Base-by-base conservation (phyloP, 495 filamentous ascomycete genomes). In the Daldinia decipiens region DNA sequence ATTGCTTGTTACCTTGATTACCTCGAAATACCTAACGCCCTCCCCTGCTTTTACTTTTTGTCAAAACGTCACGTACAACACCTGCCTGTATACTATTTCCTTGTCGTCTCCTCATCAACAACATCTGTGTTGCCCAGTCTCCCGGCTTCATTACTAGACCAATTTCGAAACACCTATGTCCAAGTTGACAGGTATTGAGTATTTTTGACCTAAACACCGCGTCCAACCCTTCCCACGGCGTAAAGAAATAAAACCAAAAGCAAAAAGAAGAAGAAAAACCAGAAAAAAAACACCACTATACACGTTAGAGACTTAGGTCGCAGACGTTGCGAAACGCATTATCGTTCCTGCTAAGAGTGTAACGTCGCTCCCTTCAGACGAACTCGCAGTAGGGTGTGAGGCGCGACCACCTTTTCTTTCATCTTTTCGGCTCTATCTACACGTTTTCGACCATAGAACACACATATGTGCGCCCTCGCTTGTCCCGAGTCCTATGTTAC, bases 401-500 rank as follows among this genome's bases (percentile, higher is more conserved):
- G 62, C 68, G 52, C 68, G 58, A 71, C 56, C 40, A 66, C 53
- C 27, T 56, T 34, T 31, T 31, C 27, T 34, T 31, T 31, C 27
- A 50, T 60, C 36, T 45, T 58, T 63, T 51, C 51, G 55, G 45
- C 65, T 65, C 65, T 43, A 32, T 62, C 56, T 61, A 68, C 38
- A 65, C 51, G 60, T n/a, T 47, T 61, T 50, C 69, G 63, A 65
- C 40, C 51, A 62, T 57, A 55, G 50, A 59, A 61, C 65, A 72
- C 70, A 61, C 61, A 57, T 65, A 65, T 72, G 65, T 68, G 70
- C 57, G 60, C 63, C 56, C 56, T 72, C 65, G 65, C 70, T 65
- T 72, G 60, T 51, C 36, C 57, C 70, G 70, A 72, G 61, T 72
- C 60, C 70, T 57, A 72, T 72, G 70, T 72, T 68, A 72, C 65